Conservation (phyloP, 83 land plant species). For the Picea abies region DNA sequence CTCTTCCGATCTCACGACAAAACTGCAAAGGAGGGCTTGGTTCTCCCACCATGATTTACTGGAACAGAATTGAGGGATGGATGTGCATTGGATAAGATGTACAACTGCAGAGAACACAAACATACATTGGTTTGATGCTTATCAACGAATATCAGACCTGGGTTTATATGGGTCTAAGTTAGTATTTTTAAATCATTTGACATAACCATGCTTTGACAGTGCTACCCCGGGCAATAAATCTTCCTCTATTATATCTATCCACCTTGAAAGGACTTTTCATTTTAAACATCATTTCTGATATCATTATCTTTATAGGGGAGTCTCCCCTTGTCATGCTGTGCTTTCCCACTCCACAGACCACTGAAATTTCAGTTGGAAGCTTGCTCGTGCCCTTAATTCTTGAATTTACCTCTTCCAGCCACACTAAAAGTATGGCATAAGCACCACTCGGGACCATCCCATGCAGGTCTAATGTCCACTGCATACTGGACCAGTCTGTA, state of each 20-base stretch:
- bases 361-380: constrained; percentile 35
- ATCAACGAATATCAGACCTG: too few species aligned
- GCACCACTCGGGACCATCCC: constrained; percentile 47
- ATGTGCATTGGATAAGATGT: too few species aligned
- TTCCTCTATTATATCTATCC: constrained; percentile 56
- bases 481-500: constrained; percentile 32
- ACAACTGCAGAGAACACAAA: too few species aligned
- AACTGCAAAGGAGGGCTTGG: too few species aligned
- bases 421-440: constrained; percentile 45
- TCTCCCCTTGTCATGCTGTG: constrained; percentile 43
- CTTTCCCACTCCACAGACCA: constrained; percentile 63
- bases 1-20: too few species aligned
- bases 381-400: constrained; percentile 15
- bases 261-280: constrained; percentile 54
- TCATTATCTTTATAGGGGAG: constrained; percentile 48
- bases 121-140: too few species aligned
- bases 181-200: too few species aligned
- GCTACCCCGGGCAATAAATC: constrained; percentile 48
- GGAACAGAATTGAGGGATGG: too few species aligned
- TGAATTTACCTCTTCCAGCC: constrained; percentile 43
- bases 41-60: too few species aligned
- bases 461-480: constrained; percentile 60
- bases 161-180: too few species aligned
- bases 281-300: constrained; percentile 38
- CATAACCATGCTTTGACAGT: constrained; percentile 45